Evolutionary conservation across 345 rosid species (phyloP).

Genomic region (Eucalyptus marginata): DNA sequence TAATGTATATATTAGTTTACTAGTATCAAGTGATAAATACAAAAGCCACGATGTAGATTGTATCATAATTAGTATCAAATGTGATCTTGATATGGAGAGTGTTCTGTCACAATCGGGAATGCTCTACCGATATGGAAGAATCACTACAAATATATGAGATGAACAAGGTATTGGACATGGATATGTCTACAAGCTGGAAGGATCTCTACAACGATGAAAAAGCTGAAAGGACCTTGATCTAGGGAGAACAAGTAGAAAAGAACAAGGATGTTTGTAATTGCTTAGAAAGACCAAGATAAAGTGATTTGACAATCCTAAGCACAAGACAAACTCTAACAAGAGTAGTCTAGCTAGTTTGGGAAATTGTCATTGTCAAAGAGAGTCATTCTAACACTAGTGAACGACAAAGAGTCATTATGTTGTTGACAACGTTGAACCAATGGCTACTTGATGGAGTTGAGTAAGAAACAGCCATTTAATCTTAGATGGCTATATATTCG

Average conservation of each 20-base stretch:
- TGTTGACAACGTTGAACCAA: too few species aligned
- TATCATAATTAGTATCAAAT: too few species aligned
- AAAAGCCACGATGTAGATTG: too few species aligned
- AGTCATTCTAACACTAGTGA: too few species aligned
- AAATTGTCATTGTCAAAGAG: not conserved
- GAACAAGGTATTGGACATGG: not conserved
- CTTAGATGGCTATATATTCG: not conserved
- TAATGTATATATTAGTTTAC: too few species aligned
- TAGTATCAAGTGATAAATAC: too few species aligned
- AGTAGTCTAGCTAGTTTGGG: too few species aligned
- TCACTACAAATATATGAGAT: not conserved
- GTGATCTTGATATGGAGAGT: not conserved
- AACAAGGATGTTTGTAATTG: not conserved
- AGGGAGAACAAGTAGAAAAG: not conserved
- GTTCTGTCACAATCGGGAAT: not conserved
- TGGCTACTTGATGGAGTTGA: not conserved
- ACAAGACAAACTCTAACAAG: not conserved
- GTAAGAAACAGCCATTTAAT: not conserved
- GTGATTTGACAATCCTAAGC: not conserved
- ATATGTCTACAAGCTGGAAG: not conserved
- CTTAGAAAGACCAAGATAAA: not conserved
- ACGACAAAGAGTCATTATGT: rapidly evolving
- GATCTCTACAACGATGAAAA: not conserved
- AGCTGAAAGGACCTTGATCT: not conserved
- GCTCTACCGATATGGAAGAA: not conserved